Conservation (phyloP, 441 rosid species). For the Adansonia gregorii region DNA sequence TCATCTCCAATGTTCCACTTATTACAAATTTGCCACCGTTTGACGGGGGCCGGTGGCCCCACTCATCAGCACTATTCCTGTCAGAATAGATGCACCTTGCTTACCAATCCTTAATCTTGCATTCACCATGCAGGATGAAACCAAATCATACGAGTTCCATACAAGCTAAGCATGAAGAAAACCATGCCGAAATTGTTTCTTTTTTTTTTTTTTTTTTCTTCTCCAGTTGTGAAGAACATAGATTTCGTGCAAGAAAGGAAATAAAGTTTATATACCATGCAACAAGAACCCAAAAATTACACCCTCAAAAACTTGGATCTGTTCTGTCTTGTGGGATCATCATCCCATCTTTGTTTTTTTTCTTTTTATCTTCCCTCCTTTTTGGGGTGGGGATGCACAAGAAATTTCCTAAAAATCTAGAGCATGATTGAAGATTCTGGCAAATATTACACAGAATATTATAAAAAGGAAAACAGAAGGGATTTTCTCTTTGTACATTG, state of each 20-base stretch:
- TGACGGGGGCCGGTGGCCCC: no score
- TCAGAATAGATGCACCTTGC: not conserved
- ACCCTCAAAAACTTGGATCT: slow-evolving; percentile 12
- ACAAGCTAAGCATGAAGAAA: not conserved
- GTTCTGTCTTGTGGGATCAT: not conserved
- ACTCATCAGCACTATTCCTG: no score
- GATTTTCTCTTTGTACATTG: slow-evolving; percentile 33
- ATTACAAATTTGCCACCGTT: no score
- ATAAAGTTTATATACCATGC: slow-evolving; percentile 7
- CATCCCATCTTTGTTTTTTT: not conserved
- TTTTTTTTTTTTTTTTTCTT: not conserved
- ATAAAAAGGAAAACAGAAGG: slow-evolving; percentile 3
- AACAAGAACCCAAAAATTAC: slow-evolving; percentile 30
- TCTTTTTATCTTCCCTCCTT: not conserved
- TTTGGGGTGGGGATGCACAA: slow-evolving; percentile 26
- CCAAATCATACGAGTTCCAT: not conserved
- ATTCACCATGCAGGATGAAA: not conserved
- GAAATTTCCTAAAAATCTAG: not conserved
- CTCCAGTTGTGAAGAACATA: not conserved
- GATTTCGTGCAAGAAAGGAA: not conserved
- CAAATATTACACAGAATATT: slow-evolving; percentile 17
- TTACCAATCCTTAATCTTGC: not conserved
- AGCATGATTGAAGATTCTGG: slow-evolving; percentile 14
- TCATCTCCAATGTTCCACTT: no score
- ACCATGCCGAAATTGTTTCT: not conserved